A percentile compares a stretch with the other conserved stretches of the same genome.
phyloP scores from a whole-genome alignment of 1,284 basidiomycete genomes.

The Ustilago cynodontis region DNA sequence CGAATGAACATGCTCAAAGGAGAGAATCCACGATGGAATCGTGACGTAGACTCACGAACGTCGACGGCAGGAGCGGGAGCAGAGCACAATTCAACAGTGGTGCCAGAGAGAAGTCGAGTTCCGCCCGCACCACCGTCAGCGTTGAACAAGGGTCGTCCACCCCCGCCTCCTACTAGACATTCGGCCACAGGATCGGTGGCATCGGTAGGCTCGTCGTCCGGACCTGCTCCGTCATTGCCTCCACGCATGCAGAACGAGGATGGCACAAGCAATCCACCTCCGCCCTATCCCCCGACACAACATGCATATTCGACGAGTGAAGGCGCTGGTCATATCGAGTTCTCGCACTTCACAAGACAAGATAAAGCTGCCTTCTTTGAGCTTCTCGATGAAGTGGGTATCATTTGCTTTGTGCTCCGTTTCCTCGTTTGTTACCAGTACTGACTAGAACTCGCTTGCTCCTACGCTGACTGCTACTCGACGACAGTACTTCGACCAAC shows the following conservation, averaged over 20 bases:
- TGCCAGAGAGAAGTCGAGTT: conserved; percentile 35
- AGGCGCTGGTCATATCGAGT: conserved; percentile 44
- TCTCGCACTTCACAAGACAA: conserved; percentile 56
- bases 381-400: conserved; percentile 59
- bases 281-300: conserved; percentile 42
- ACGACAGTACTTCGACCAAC: conserved; percentile 39
- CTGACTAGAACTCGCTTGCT: neutral
- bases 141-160: conserved; percentile 33
- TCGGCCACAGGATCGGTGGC: conserved; percentile 5
- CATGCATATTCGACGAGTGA: conserved; percentile 28
- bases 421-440: neutral
- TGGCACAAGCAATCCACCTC: conserved; percentile 53
- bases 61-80: conserved; percentile 1
- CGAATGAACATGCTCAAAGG: conserved; percentile 53
- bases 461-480: too few species aligned
- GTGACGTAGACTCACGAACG: conserved; percentile 30
- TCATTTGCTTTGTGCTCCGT: neutral
- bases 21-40: conserved; percentile 46
- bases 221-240: conserved; percentile 39
- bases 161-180: conserved; percentile 35
- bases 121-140: conserved; percentile 29
- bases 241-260: conserved; percentile 59
- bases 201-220: neutral
- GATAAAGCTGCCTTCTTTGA: conserved; percentile 63
- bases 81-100: conserved; percentile 30